Conservation (phyloP, 495 filamentous ascomycete species). For the Penicillium mononematosum region DNA sequence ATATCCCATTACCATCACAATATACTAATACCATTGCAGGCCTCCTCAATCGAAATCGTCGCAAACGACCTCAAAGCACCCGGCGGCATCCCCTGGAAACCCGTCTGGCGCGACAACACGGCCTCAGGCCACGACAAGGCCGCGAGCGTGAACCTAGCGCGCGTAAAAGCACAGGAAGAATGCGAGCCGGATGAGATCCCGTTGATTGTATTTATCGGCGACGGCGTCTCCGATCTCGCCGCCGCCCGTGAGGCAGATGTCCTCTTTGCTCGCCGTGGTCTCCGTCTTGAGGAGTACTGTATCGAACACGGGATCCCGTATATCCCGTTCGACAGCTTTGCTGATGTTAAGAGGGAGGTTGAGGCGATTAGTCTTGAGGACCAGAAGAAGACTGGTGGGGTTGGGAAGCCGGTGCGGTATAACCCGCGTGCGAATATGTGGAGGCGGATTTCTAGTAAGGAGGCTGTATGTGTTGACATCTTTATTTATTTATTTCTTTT, state of each 20-base stretch:
- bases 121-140: conserved; percentile 73
- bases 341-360: conserved; percentile 65
- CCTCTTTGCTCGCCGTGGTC: conserved; percentile 67
- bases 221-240: conserved; percentile 73
- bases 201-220: conserved; percentile 73
- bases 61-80: conserved; percentile 67
- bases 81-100: conserved; percentile 64
- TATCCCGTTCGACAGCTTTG: conserved; percentile 65
- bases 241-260: conserved; percentile 74
- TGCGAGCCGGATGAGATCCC: conserved; percentile 63
- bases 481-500: not conserved
- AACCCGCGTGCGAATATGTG: conserved; percentile 73
- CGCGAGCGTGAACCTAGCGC: conserved; percentile 60
- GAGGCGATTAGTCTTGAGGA: conserved; percentile 60
- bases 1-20: too few species aligned
- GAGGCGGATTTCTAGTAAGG: conserved; percentile 61
- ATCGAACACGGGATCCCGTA: conserved; percentile 61
- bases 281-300: conserved; percentile 72
- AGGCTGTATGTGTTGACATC: conserved; percentile 35
- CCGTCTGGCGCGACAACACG: conserved; percentile 67
- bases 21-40: too few species aligned
- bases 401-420: conserved; percentile 60
- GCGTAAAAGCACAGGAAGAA: conserved; percentile 49
- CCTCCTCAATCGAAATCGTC: conserved; percentile 64
- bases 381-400: conserved; percentile 61